Evolutionary conservation across 352 stramenopile species (phyloP).

Genomic region (Phytophthora nicotianae): DNA sequence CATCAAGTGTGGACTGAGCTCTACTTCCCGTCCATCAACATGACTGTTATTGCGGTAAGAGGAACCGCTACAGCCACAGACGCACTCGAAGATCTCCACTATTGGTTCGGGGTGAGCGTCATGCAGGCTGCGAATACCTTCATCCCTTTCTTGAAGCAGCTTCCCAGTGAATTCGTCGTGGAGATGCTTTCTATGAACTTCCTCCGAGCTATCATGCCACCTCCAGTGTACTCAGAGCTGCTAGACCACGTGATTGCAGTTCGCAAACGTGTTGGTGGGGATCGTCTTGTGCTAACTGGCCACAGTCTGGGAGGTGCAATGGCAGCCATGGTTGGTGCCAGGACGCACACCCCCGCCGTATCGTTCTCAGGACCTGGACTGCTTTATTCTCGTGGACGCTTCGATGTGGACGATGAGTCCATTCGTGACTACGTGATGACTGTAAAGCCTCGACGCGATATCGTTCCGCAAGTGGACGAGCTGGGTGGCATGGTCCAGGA

Average conservation of each 20-base stretch:
- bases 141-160: constrained; percentile 85
- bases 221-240: constrained; percentile 78
- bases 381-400: constrained; percentile 81
- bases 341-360: constrained; percentile 77
- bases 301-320: constrained; percentile 87
- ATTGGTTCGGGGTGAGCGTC: constrained; percentile 87
- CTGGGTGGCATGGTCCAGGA: constrained; percentile 89
- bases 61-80: constrained; percentile 84
- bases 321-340: constrained; percentile 84
- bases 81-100: constrained; percentile 87
- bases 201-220: constrained; percentile 70
- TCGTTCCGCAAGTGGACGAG: constrained; percentile 84
- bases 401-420: constrained; percentile 67
- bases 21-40: constrained; percentile 83
- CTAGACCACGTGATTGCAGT: constrained; percentile 63
- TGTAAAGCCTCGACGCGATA: constrained; percentile 79
- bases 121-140: constrained; percentile 90
- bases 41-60: constrained; percentile 85
- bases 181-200: constrained; percentile 84
- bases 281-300: constrained; percentile 77
- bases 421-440: constrained; percentile 88
- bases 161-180: constrained; percentile 79
- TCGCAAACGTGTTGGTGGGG: constrained; percentile 69
- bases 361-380: constrained; percentile 85
- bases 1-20: constrained; percentile 89